Conservation (phyloP, 257 asterid genomes). For the Ocimum tenuiflorum region DNA sequence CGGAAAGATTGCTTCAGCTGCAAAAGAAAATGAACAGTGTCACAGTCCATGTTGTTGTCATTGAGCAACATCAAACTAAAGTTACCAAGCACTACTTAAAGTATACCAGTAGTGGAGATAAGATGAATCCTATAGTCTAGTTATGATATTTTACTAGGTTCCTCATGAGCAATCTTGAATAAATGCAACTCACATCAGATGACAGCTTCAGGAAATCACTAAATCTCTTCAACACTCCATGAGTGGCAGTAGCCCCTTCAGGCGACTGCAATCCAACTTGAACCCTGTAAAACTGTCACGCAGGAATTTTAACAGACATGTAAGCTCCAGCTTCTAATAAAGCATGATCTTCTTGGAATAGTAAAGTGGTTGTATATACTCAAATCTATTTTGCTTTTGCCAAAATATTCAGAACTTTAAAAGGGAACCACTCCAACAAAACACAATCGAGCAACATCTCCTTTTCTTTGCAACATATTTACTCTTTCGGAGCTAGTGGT, state of each 20-base stretch:
- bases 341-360: conserved; percentile 8
- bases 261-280: conserved; percentile 73
- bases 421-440: background rate
- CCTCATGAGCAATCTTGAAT: conserved; percentile 2
- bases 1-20: conserved; percentile 57
- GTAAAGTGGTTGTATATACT: background rate
- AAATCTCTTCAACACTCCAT: conserved; percentile 52
- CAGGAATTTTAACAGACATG: conserved; percentile 11
- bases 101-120: background rate
- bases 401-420: background rate
- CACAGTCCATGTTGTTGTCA: conserved; percentile 10
- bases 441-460: conserved; percentile 3
- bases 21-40: conserved; percentile 23
- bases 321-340: conserved; percentile 4
- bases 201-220: conserved; percentile 61
- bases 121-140: background rate
- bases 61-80: background rate
- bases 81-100: background rate
- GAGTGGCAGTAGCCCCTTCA: conserved; percentile 50
- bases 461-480: background rate
- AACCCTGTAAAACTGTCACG: conserved; percentile 72
- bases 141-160: background rate
- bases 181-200: conserved; percentile 46
- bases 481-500: background rate
- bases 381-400: background rate